Evolutionary conservation across 495 filamentous ascomycete genomes (phyloP).

Genomic region (Penicillium crystallinum): DNA sequence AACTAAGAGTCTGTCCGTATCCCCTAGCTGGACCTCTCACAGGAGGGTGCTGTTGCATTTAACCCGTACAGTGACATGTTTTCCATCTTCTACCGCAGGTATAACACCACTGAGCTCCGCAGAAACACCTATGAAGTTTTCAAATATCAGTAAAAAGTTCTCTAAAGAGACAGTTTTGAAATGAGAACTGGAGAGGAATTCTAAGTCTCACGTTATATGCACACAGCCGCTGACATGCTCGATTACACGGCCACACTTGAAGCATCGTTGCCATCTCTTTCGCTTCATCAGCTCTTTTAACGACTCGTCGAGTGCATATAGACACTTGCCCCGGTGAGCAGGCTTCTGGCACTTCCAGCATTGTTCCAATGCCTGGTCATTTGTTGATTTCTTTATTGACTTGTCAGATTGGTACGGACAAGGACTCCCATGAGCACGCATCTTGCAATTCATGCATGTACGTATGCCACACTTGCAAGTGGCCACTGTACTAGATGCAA

Average conservation of each 20-base stretch:
- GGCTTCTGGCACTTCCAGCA: too few relatives aligned
- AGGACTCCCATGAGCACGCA: not conserved
- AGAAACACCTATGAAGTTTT: not conserved
- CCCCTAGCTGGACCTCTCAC: too few relatives aligned
- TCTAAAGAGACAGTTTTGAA: too few relatives aligned
- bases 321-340: too few relatives aligned
- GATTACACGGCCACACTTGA: not conserved
- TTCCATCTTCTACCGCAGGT: not conserved
- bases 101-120: not conserved
- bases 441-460: constrained; percentile 1
- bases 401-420: not conserved
- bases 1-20: too few relatives aligned
- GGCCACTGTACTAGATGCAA: too few relatives aligned
- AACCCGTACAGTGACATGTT: not conserved
- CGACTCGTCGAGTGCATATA: not conserved
- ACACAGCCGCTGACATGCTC: not conserved
- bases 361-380: too few relatives aligned
- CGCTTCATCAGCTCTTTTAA: not conserved
- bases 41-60: too few relatives aligned
- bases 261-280: constrained; percentile 25
- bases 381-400: not conserved
- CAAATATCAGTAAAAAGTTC: not conserved
- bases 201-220: not conserved
- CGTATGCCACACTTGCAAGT: not conserved
- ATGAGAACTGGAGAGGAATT: not conserved